Conservation (phyloP, 192 early-diverging fungal genomes). For the Radiomyces spectabilis region DNA sequence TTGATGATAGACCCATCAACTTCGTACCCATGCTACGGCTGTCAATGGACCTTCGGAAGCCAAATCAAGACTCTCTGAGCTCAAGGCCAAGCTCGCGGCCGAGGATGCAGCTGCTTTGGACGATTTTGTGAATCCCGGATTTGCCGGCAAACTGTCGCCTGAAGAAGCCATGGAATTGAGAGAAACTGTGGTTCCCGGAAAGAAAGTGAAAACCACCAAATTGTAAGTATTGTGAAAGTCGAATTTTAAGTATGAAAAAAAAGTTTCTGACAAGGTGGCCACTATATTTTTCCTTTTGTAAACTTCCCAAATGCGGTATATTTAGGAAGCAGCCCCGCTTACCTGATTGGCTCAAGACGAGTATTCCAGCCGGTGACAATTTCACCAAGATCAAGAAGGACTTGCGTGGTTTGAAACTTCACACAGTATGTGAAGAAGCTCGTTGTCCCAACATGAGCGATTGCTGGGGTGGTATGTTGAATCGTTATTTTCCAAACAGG, state of each 20-base stretch:
- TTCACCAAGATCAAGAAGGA: slow-evolving; percentile 83
- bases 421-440: slow-evolving; percentile 97
- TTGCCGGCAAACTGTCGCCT: slow-evolving; percentile 38
- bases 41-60: slow-evolving; percentile 12
- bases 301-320: background rate
- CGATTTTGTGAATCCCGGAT: slow-evolving; percentile 44
- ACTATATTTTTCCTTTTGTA: background rate
- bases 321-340: slow-evolving; percentile 52
- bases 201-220: slow-evolving; percentile 29
- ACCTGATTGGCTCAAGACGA: slow-evolving; percentile 93
- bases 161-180: slow-evolving; percentile 57
- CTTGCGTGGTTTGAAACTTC: slow-evolving; percentile 87
- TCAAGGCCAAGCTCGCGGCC: slow-evolving; percentile 24
- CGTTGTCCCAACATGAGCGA: slow-evolving; percentile 97
- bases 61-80: slow-evolving; percentile 36
- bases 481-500: background rate
- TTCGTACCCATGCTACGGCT: slow-evolving; percentile 18
- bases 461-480: slow-evolving; percentile 85
- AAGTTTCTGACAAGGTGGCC: too few species aligned
- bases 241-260: background rate
- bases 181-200: slow-evolving; percentile 32
- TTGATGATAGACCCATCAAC: too few species aligned
- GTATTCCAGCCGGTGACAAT: slow-evolving; percentile 75
- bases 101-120: slow-evolving; percentile 41
- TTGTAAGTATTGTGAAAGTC: slow-evolving; percentile 5